Evolutionary conservation across 1,284 basidiomycete species (phyloP), one percentile per base, ranked within the genome.

Genomic region (Heterobasidion irregulare): DNA sequence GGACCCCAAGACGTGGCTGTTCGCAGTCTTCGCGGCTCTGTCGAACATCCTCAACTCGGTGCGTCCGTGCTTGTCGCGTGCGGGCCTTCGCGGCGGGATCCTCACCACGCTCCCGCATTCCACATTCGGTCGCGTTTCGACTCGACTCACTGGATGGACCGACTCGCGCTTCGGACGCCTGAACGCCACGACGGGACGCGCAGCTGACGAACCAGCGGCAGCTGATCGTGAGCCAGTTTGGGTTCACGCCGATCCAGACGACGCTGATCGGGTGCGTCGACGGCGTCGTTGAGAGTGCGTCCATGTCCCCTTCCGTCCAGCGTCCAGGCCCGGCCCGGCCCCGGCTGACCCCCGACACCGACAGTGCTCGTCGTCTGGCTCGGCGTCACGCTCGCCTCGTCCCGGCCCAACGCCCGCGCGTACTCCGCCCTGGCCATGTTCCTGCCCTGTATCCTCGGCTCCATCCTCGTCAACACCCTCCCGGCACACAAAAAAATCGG

Each of bases 1-100:
- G 2, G 86, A 89, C 63, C 81, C 84, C 12, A 89, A 88, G 66
- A 85, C 82, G 0, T 86, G 82, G 82, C 70, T 83, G 47, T 88
- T 89, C 64, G 80, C 82, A 6, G 69, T 84, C 48, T 84, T 84
- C 66, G 77, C 83, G 6, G 78, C 77, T 1, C 66, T 87, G 56
- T 73, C 79, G 65, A 85, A 83, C 62, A 67, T 89, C 6, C 83
- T 85, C 5, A 88, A 86, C 66, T 86, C 57, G 38, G 57, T 58
- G 32, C 8, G 56, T 16, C 26, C 26, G 26, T 26, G 26, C 26
- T 26, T 26, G 26, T 26, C 26, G 26, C 26, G 26, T 26, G 26
- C 4, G 26, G 26, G 26, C 5, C 26, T 26, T 26, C 26, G 26
- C 4, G 26, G 26, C 26, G 4, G 26, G 26, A 26, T 26, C 6